Conservation (phyloP, 176 grass and related monocot species). For the Aegilops longissima region DNA sequence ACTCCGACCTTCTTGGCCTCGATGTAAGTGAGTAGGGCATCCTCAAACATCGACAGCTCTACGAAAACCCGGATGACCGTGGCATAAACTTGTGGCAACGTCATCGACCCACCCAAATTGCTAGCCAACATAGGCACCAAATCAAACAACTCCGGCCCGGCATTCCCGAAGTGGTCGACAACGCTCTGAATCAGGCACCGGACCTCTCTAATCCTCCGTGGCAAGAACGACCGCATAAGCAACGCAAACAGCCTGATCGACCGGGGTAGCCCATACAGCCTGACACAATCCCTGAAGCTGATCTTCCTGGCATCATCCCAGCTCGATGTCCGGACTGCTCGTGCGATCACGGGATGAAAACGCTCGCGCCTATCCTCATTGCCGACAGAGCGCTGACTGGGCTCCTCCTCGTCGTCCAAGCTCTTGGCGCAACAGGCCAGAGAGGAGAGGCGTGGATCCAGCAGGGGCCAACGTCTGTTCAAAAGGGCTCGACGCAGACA, state of each 20-base stretch:
- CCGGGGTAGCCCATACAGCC: constrained; percentile 37
- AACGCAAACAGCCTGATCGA: constrained; percentile 47
- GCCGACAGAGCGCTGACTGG: not conserved
- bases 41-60: constrained; percentile 50
- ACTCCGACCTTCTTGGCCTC: constrained; percentile 53
- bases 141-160: constrained; percentile 37
- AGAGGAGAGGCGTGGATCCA: not conserved
- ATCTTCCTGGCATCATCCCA: constrained; percentile 44
- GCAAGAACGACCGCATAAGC: constrained; percentile 36
- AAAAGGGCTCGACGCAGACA: constrained; percentile 27
- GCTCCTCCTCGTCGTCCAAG: constrained; percentile 32
- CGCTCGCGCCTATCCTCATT: not conserved
- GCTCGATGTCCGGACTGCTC: constrained; percentile 38
- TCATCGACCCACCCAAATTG: constrained; percentile 45
- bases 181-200: constrained; percentile 47
- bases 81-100: constrained; percentile 51
- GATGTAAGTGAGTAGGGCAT: constrained; percentile 52
- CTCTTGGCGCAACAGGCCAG: constrained; percentile 26
- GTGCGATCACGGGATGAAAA: constrained; percentile 32
- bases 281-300: constrained; percentile 46
- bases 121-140: constrained; percentile 33
- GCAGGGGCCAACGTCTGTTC: not conserved
- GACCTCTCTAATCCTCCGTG: constrained; percentile 23
- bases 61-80: constrained; percentile 46
- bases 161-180: constrained; percentile 44